Percentiles rank a stretch among this genome's conserved stretches.
Evolutionary conservation across 1,139 yeast genomes (phyloP).

Genomic region (Yamadazyma membranifaciens): DNA sequence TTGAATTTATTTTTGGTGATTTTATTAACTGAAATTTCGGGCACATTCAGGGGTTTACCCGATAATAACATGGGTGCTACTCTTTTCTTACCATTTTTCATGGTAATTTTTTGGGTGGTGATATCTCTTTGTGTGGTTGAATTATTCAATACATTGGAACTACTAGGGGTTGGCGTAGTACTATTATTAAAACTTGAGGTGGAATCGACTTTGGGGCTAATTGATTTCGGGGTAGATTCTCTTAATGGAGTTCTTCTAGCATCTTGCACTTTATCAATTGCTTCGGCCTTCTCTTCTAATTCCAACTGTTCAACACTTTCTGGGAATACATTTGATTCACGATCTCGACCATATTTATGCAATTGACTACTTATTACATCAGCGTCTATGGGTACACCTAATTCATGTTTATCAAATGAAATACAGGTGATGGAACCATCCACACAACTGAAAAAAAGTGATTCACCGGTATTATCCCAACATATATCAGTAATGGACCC

Average conservation of each 20-base stretch:
- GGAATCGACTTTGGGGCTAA: constrained; percentile 1
- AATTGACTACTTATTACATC: constrained; percentile 64
- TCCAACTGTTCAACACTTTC: constrained; percentile 79
- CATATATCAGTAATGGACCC: constrained; percentile 71
- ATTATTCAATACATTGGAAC: background rate
- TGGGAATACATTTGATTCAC: constrained; percentile 80
- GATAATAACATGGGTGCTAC: constrained; percentile 84
- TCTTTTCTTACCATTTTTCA: constrained; percentile 80
- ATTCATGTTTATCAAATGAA: constrained; percentile 64
- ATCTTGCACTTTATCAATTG: background rate
- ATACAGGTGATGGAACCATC: constrained; percentile 84
- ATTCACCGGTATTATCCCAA: constrained; percentile 78
- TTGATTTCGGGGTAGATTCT: background rate
- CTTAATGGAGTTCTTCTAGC: constrained; percentile 23
- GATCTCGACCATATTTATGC: constrained; percentile 83
- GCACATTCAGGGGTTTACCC: constrained; percentile 27
- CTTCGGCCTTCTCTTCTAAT: constrained; percentile 53
- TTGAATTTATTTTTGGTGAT: constrained; percentile 16
- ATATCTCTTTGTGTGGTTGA: background rate
- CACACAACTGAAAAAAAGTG: constrained; percentile 70
- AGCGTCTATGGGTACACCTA: constrained; percentile 73
- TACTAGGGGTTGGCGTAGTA: background rate
- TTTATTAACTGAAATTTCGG: constrained; percentile 5
- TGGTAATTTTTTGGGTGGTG: constrained; percentile 38
- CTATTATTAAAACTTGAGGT: background rate